phyloP scores from a whole-genome alignment of 768 basidiomycete genomes.

The Amylocystis lapponica region DNA sequence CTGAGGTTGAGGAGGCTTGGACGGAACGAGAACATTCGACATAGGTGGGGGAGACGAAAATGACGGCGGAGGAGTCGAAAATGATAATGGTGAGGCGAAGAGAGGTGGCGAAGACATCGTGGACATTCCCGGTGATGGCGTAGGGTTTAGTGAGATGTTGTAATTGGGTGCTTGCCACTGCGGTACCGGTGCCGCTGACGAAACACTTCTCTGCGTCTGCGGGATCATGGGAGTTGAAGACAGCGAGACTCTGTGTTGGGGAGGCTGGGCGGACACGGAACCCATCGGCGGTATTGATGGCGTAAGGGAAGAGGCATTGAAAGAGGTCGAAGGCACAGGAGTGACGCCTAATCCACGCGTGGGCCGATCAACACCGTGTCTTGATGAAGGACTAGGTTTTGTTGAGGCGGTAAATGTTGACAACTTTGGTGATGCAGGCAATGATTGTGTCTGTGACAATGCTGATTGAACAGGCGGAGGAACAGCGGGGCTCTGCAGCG shows the following conservation, averaged over 20 bases:
- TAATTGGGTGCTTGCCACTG: constrained; percentile 46
- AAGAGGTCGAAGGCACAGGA: constrained; percentile 29
- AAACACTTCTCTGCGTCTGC: constrained; percentile 4
- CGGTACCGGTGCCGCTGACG: constrained; percentile 27
- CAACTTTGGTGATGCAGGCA: constrained; percentile 34
- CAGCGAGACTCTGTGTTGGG: constrained; percentile 7
- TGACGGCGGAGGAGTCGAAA: constrained; percentile 21
- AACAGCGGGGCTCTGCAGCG: constrained; percentile 22
- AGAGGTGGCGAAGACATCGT: constrained; percentile 20
- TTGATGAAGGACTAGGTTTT: constrained; percentile 1
- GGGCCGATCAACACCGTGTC: constrained; percentile 9
- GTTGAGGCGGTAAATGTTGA: constrained; percentile 31
- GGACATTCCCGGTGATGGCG: constrained; percentile 19
- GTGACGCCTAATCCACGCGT: constrained; percentile 32
- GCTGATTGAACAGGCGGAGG: constrained; percentile 17
- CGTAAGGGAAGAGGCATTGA: constrained; percentile 20
- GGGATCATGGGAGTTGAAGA: constrained; percentile 9
- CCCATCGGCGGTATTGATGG: constrained; percentile 5
- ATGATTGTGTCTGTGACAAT: constrained; percentile 26
- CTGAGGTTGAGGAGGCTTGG: constrained; percentile 50
- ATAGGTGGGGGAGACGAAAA: constrained; percentile 31
- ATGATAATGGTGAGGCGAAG: constrained; percentile 15
- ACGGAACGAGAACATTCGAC: constrained; percentile 55
- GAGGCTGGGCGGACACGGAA: constrained; percentile 8
- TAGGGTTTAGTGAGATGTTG: constrained; percentile 39